These are phyloP conservation scores for Coix lacrymajobi DNA, from an alignment of 176 grass and related monocot genomes.

Conservation along the genomic window DNA sequence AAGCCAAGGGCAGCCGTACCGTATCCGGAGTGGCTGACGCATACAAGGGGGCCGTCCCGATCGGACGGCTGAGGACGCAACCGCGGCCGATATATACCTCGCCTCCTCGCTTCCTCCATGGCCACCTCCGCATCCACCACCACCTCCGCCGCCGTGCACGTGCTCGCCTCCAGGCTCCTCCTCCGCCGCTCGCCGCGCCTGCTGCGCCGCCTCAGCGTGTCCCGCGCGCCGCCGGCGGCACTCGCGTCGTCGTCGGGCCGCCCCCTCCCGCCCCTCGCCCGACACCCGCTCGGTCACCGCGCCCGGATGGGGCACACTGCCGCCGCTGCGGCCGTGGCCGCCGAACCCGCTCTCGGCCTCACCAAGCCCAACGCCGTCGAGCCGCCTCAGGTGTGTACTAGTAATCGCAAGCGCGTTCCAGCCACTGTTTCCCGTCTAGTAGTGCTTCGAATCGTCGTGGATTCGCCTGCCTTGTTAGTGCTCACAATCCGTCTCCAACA, in stretches of 20 bases:
- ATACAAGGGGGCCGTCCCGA: constrained; percentile 12
- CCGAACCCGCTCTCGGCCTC: constrained; percentile 57
- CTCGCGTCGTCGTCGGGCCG: constrained; percentile 12
- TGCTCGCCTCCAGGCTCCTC: constrained; percentile 24
- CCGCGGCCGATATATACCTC: constrained; percentile 48
- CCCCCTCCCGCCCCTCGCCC: not conserved
- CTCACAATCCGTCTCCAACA: not conserved
- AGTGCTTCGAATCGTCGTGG: not conserved
- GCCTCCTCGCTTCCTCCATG: constrained; percentile 13
- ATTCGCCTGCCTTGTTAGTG: constrained; percentile 6
- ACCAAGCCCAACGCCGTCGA: constrained; percentile 72
- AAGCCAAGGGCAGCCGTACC: not conserved
- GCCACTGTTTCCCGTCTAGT: not conserved
- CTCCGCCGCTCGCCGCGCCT: constrained; percentile 27
- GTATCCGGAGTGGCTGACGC: constrained; percentile 38
- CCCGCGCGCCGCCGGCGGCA: not conserved
- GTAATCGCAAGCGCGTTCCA: not conserved
- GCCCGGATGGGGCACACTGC: constrained; percentile 67
- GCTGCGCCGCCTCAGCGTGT: constrained; percentile 8
- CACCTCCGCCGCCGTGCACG: constrained; percentile 32
- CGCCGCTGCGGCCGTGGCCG: constrained; percentile 22
- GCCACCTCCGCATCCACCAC: constrained; percentile 44
- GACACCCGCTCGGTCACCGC: constrained; percentile 26
- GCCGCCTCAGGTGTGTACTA: constrained; percentile 69
- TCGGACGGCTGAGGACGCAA: constrained; percentile 42